Evolutionary conservation across 257 asterid species (phyloP).

Genomic region (Solanum sejunctum): DNA sequence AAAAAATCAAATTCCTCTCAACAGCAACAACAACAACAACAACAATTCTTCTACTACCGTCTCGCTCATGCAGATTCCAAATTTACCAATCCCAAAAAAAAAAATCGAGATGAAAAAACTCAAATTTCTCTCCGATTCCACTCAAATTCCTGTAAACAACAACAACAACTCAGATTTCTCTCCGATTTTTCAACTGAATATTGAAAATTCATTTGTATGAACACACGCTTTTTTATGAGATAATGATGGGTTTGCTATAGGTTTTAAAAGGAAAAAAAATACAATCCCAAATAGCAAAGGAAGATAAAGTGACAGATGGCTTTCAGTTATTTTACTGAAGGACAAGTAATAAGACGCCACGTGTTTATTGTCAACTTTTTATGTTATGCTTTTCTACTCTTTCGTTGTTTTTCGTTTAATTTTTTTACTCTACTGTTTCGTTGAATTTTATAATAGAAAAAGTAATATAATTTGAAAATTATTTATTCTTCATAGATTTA

Average conservation of each 20-base stretch:
- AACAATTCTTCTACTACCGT: slow-evolving; percentile 23
- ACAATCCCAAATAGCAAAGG: neutral
- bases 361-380: neutral
- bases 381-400: neutral
- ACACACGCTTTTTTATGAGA: neutral
- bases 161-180: neutral
- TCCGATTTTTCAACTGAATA: neutral
- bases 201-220: neutral
- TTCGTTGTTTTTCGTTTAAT: too few relatives aligned
- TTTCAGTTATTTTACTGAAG: neutral
- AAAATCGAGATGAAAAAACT: neutral
- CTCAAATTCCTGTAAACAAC: slow-evolving; percentile 4
- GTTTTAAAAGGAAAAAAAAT: neutral
- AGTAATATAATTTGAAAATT: too few relatives aligned
- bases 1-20: neutral
- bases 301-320: slow-evolving; percentile 6
- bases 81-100: neutral
- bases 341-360: neutral
- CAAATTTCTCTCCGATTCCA: neutral
- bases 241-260: neutral
- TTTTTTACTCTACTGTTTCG: too few relatives aligned
- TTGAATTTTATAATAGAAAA: too few relatives aligned
- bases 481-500: too few relatives aligned
- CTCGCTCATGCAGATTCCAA: slow-evolving; percentile 33
- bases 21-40: slow-evolving; percentile 15